Evolutionary conservation across 129 eudicot species (phyloP), one percentile per base, ranked within the genome.

Genomic region (Silybum marianum): DNA sequence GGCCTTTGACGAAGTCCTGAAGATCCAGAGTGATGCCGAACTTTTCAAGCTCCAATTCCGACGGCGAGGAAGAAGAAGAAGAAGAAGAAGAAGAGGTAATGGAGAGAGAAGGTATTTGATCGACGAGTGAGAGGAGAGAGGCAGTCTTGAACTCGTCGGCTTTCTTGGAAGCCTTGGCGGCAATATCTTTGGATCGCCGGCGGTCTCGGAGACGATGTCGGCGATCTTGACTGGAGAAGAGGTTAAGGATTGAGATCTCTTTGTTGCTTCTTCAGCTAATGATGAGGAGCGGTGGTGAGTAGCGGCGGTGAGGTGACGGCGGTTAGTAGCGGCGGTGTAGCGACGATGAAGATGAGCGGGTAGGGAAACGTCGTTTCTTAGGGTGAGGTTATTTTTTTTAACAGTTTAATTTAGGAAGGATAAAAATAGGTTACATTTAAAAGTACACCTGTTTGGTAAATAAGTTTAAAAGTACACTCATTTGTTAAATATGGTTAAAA

Each of bases 11-110:
- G 66, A 90, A 90, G 54, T 84, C 88, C 66, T 88, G 80, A 12
- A 90, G 88, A 83, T 90, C 93, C 71, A 83, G 86, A 2, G 85
- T 87, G 69, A 90, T 80, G 16, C 93, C 93, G 26, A 90, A 87
- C 51, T 28, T 85, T 38, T 87, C 80, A 38, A 90, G 88, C 85
- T 90, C 88, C 70, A 13, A 19, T 48, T 71, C 85, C 68, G 88
- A 69, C n/a, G 85, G 79, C 30, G n/a, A n/a, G n/a, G n/a, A n/a
- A n/a, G n/a, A n/a, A n/a, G 46, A 40, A 12, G 25, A 34, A 10
- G 70, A 60, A 9, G 87, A 23, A 44, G 44, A 32, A 4, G 7
- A 8, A 69, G 85, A n/a, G 14, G 72, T 60, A 19, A 83, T 25
- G 14, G 88, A 40, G 42, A 88, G 87, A 2, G 88, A 78, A 10